Evolutionary conservation across 83 land plant species (phyloP), one percentile per base, ranked within the genome.

Genomic region (Picea abies): DNA sequence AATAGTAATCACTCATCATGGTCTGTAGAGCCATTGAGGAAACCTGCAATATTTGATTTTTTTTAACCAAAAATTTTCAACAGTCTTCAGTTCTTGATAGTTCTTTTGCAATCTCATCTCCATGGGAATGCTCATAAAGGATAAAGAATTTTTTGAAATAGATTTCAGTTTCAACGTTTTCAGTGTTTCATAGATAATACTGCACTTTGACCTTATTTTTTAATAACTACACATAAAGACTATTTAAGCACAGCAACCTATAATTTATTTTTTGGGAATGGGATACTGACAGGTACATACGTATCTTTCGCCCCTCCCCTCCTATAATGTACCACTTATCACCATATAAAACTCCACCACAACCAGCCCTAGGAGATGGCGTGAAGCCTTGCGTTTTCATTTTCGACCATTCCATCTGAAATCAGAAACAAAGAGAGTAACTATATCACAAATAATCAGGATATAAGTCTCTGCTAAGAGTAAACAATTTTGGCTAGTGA

Each of bases 271-370:
- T 17, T 35, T 61, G 76, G 11, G 58, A 22, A 80, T 14, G 75
- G 75, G 56, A 70, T 44, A 78, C 37, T 60, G 64, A 78, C 44
- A 78, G 37, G 65, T 17, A 15, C 91, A 69, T 90, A 91, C 95
- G 63, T 84, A 79, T 91, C 88, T 90, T 91, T 88, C 84, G 85
- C 85, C 94, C 85, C 70, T 95, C 96, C 87, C 99, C 99, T 9
- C 99, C 99, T 47, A 87, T 84, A 67, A 97, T 97, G 80, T 94
- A 97, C 99, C 99, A 97, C 63, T 91, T 97, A 22, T 88, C 87
- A 79, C 96, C 95, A 85, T 84, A 91, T 26, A 97, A 86, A 64
- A 90, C 94, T 8, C 95, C 95, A 88, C 95, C 88, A 65, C 90
- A 91, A 79, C 96, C 99, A 41, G 97, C 90, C 80, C 99, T 85